Conservation (phyloP, 768 basidiomycete genomes). For the Leccinum broughii region DNA sequence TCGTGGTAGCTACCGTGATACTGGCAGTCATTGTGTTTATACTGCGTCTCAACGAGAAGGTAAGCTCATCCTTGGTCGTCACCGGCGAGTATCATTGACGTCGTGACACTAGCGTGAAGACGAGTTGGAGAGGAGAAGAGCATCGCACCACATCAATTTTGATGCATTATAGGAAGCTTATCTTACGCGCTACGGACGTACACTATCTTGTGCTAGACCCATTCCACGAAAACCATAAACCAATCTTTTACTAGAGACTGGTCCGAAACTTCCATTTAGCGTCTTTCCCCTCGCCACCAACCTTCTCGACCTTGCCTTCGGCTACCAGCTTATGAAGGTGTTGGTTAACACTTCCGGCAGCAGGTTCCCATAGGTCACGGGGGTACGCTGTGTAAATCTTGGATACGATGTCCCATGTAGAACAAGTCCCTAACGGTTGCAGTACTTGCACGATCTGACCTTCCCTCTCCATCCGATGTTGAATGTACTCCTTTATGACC, state of each 20-base stretch:
- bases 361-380: slow-evolving; percentile 66
- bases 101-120: slow-evolving; percentile 72
- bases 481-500: slow-evolving; percentile 69
- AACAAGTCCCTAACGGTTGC: slow-evolving; percentile 42
- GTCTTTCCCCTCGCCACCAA: slow-evolving; percentile 54
- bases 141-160: slow-evolving; percentile 97
- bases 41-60: slow-evolving; percentile 92
- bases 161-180: slow-evolving; percentile 68
- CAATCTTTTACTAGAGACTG: slow-evolving; percentile 4
- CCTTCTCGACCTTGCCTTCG: slow-evolving; percentile 56
- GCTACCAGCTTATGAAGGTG: slow-evolving; percentile 73
- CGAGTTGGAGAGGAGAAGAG: slow-evolving; percentile 83
- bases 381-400: slow-evolving; percentile 75
- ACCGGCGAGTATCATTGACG: slow-evolving; percentile 7
- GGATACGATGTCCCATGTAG: slow-evolving; percentile 65
- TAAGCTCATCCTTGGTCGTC: slow-evolving; percentile 34
- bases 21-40: slow-evolving; percentile 83
- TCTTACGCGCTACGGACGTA: slow-evolving; percentile 19
- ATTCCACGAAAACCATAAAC: not conserved
- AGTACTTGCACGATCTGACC: slow-evolving; percentile 66
- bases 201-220: slow-evolving; percentile 2
- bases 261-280: slow-evolving; percentile 45
- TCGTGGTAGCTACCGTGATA: slow-evolving; percentile 68
- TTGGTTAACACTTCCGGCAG: slow-evolving; percentile 63
- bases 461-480: slow-evolving; percentile 82